Base-by-base conservation (phyloP, 805 yeast genomes). In the Candida schatavii region DNA sequence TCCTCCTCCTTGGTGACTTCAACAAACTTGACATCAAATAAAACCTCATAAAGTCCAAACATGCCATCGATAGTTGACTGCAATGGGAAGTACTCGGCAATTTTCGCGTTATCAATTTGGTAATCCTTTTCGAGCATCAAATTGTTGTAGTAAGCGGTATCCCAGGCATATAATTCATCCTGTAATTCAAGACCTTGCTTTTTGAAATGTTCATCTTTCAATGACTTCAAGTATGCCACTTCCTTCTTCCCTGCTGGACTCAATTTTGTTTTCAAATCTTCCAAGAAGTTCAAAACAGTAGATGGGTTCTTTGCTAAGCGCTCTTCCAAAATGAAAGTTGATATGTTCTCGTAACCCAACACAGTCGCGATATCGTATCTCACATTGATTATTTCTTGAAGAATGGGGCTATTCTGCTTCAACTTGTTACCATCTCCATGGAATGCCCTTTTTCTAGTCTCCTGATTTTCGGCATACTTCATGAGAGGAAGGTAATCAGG, bases 401-500 rank as follows among this genome's bases (percentile, higher is more conserved):
- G 70, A 31, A 87, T 60, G 0, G 69, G 75, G 21, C 80, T 83
- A 62, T 88, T 88, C 46, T 74, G 76, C 7, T 82, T 76, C 35
- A 74, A 78, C 53, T 85, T 83, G 57, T 79, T 77, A 59, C 83
- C 88, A 59, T 82, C 83, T 22, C 83, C 88, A 35, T 76, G 53
- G 50, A 72, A 83, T 1, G 88, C 88, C 10, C 61, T 55, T 54
- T 77, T 80, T 64, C 96, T 77, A 2, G 93, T 85, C 17, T 74
- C 75, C 33, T 80, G 73, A 47, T 64, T 64, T 42, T 72, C 69
- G 33, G 95, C 90, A 59, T 80, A 80, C 57, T 85, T 84, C 60
- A 85, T 61, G n/a, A 84, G 83, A 2, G 95, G 95, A 46, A 83
- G 67, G 37, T 83, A 61, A 56, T 87, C 95, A 1, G 95, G 93